These are phyloP conservation scores for Xylaria sp. DNA, from an alignment of 495 filamentous ascomycete species.

Conservation along the genomic window DNA sequence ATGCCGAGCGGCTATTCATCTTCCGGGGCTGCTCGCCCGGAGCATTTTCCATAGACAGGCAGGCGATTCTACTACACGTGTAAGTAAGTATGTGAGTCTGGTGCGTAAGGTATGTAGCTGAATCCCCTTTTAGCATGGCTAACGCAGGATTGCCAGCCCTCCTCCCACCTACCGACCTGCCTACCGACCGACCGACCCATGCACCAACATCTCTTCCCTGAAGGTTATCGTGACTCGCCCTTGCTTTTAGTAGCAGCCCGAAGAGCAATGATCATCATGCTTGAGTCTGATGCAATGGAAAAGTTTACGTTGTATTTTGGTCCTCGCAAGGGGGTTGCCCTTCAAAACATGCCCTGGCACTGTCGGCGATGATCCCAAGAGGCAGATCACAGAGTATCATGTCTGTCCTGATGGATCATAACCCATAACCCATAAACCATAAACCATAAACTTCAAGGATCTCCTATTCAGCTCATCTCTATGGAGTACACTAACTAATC, in stretches of 20 bases:
- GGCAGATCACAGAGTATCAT: slow-evolving; percentile 1
- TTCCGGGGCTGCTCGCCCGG: slow-evolving; percentile 3
- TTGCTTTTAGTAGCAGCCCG: background rate
- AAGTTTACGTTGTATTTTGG: background rate
- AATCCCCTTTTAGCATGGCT: slow-evolving; percentile 9
- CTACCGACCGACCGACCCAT: too few species aligned
- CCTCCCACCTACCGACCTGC: background rate
- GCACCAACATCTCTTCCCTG: slow-evolving; percentile 2
- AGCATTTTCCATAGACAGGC: too few species aligned
- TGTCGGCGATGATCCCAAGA: slow-evolving; percentile 17
- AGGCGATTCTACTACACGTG: background rate
- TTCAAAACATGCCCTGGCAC: slow-evolving; percentile 11
- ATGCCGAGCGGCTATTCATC: slow-evolving; percentile 17
- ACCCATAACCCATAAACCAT: too few species aligned
- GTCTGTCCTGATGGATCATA: slow-evolving; percentile 10
- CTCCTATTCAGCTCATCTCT: slow-evolving; percentile 15
- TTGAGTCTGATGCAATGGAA: slow-evolving; percentile 11
- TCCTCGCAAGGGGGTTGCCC: slow-evolving; percentile 8
- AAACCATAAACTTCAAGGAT: slow-evolving; percentile 9
- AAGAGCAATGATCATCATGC: background rate
- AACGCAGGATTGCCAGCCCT: background rate
- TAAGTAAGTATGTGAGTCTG: background rate
- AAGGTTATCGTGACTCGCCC: slow-evolving; percentile 19
- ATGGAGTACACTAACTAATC: too few species aligned
- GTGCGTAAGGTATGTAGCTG: slow-evolving; percentile 1